Percentiles rank a stretch among this genome's conserved stretches.
Evolutionary conservation across 1,284 basidiomycete species (phyloP).

Genomic region (Psilocybe mexicana): DNA sequence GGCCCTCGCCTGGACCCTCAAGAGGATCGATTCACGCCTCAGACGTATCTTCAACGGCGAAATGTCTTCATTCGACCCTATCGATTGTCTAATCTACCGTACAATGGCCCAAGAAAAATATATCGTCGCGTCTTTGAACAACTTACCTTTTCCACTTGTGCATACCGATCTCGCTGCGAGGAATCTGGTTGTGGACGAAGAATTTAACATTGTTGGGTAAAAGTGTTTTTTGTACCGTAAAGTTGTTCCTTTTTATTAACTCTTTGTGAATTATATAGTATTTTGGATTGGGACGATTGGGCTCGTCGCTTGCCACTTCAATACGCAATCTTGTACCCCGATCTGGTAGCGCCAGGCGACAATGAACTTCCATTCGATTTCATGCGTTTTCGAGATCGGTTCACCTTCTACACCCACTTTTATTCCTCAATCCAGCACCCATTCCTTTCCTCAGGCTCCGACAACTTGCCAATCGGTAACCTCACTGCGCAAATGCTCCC

Average conservation of each 20-base stretch:
- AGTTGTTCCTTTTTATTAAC: too few species aligned
- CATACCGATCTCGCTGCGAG: background rate
- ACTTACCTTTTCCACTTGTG: background rate
- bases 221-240: too few species aligned
- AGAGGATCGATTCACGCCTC: background rate
- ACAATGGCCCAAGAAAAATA: background rate
- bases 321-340: too few species aligned
- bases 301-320: too few species aligned
- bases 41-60: background rate
- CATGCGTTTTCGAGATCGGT: too few species aligned
- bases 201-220: too few species aligned
- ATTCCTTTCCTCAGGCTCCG: background rate
- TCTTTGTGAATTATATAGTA: too few species aligned
- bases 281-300: too few species aligned
- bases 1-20: background rate
- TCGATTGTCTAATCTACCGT: slow-evolving; percentile 1
- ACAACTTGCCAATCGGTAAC: background rate
- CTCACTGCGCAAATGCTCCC: background rate
- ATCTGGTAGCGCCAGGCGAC: too few species aligned
- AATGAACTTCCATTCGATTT: too few species aligned
- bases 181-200: background rate
- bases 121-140: background rate
- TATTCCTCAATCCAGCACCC: too few species aligned
- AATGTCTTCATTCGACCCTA: background rate
- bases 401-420: too few species aligned